Conservation (phyloP, 164 flowering plant genomes). For the Nelumbo lutea region DNA sequence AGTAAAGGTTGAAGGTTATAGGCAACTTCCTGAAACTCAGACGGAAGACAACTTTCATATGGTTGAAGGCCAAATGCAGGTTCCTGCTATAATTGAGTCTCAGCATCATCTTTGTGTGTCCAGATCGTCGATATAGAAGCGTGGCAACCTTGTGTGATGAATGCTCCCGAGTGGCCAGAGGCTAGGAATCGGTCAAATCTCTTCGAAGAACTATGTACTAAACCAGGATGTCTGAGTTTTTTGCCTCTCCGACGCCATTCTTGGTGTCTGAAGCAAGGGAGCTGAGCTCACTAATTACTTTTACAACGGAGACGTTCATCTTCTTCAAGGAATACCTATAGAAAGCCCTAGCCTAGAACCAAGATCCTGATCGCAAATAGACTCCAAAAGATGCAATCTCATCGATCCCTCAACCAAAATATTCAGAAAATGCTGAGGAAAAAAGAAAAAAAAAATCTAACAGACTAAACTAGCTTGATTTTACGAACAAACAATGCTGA, state of each 20-base stretch:
- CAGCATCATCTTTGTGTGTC: slow-evolving; percentile 56
- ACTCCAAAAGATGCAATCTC: neutral
- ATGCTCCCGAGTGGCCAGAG: slow-evolving; percentile 78
- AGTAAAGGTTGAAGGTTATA: no score
- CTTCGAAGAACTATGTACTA: slow-evolving; percentile 89
- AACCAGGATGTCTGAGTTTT: slow-evolving; percentile 40
- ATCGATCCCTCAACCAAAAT: neutral
- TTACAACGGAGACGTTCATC: slow-evolving; percentile 9
- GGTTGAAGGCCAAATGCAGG: no score
- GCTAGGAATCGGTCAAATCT: slow-evolving; percentile 57
- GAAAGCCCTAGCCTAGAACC: slow-evolving; percentile 5
- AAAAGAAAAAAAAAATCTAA: neutral
- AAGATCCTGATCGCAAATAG: neutral
- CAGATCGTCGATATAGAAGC: slow-evolving; percentile 83
- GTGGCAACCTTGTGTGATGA: slow-evolving; percentile 90
- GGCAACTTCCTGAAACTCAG: no score
- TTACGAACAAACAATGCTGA: neutral
- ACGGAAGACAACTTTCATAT: no score
- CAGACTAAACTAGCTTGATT: neutral
- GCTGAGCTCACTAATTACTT: neutral
- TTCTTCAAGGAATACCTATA: slow-evolving; percentile 5
- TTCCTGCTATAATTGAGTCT: slow-evolving; percentile 47
- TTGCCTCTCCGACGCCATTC: slow-evolving; percentile 8
- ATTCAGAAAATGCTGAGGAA: neutral
- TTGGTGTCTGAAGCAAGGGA: slow-evolving; percentile 4